Evolutionary conservation across 345 rosid species (phyloP), one percentile per base, ranked within the genome.

Genomic region (Isatis tinctoria): DNA sequence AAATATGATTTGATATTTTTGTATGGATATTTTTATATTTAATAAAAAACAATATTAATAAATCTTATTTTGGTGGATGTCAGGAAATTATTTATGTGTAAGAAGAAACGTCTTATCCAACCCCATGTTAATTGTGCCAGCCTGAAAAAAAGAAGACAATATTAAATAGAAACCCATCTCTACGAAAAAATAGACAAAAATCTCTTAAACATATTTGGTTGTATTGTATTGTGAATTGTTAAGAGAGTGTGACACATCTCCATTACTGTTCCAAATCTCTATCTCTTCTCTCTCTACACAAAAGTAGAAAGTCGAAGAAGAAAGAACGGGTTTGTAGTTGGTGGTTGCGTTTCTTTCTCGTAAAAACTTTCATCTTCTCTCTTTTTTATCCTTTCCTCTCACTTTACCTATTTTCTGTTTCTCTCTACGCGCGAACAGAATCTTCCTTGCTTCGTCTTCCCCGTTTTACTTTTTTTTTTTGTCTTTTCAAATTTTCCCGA

Each of bases 261-360:
- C 80, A 71, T 77, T 47, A 35, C 74, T 61, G 72, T 77, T 8
- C 33, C 10, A 4, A 8, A 6, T 39, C 63, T 72, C 69, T 72
- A 52, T 43, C 24, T 47, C 28, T 13, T 64, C 64, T 56, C 8
- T 76, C 57, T 60, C 22, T 6, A 30, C 54, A 57, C 56, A 77
- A 75, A 75, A 75, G 76, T 70, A 65, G 67, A 64, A 76, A 63
- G 52, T 56, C 18, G 75, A 70, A 70, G 75, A 64, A 78, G 77
- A 65, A 28, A 83, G 86, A 83, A 75, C 86, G 82, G 74, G 81
- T 83, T 83, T 78, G 51, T 78, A 68, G 86, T 72, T 80, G 82
- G 65, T 83, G 59, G 82, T 83, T 83, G 80, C 80, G 83, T 80
- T 78, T 72, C 68, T 78, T 78, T 75, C 82, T 83, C 68, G 1